phyloP scores from a whole-genome alignment of 495 filamentous ascomycete species.

The Copromyces sp. region DNA sequence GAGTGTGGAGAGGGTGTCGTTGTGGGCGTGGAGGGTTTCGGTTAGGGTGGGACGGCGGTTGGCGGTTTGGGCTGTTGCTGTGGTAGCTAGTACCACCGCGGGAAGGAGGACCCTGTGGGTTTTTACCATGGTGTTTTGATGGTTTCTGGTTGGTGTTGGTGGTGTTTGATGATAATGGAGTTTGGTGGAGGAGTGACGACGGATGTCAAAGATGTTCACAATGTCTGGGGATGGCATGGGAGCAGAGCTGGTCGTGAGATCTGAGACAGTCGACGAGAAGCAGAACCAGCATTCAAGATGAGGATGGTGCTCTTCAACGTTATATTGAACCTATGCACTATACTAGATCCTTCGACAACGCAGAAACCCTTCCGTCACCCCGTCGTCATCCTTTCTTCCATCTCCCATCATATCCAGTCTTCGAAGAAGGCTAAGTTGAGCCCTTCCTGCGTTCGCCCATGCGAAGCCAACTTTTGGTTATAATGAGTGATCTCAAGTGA shows the following conservation, averaged over 20 bases:
- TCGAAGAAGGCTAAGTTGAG: neutral
- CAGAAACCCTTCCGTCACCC: neutral
- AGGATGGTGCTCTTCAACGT: neutral
- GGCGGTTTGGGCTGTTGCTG: neutral
- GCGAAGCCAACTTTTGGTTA: neutral
- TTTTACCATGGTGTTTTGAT: neutral
- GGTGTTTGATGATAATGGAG: neutral
- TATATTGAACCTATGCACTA: neutral
- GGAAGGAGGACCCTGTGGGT: neutral
- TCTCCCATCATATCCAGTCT: neutral
- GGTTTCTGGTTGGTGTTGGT: neutral
- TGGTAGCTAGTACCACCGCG: neutral
- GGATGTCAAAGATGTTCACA: neutral
- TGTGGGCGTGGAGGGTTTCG: constrained; percentile 28
- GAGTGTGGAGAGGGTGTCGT: constrained; percentile 32
- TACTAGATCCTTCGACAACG: neutral
- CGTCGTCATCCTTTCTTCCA: neutral
- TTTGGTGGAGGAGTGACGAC: neutral
- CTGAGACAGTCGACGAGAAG: neutral
- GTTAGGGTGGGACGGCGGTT: constrained; percentile 8
- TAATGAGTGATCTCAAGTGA: neutral
- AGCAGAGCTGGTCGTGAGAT: neutral
- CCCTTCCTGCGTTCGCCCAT: neutral
- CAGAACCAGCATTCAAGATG: neutral
- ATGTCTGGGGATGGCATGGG: neutral